Evolutionary conservation across 1,284 basidiomycete species (phyloP).

Genomic region (Heterobasidion occidentale): DNA sequence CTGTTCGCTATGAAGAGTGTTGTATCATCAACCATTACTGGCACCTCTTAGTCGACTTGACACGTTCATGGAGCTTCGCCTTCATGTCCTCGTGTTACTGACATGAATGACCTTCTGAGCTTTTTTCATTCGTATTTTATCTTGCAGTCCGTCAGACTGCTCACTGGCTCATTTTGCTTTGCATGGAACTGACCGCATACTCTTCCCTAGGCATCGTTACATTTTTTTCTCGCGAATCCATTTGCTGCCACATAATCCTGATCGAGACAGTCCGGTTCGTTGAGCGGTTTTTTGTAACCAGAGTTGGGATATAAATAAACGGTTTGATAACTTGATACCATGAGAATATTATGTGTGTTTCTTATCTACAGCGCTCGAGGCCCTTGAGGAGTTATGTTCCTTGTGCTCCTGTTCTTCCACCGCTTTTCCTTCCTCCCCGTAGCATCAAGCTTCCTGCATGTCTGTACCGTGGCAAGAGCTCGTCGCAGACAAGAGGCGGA

Average conservation of each 20-base stretch:
- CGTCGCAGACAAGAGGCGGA: constrained; percentile 40
- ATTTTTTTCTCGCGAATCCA: too few relatives aligned
- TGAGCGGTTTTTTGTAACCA: too few relatives aligned
- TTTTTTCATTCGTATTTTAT: constrained; percentile 11
- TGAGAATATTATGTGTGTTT: not conserved
- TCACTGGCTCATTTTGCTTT: not conserved
- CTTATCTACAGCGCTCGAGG: too few relatives aligned
- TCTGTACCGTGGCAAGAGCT: constrained; percentile 38
- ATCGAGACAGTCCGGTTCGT: too few relatives aligned
- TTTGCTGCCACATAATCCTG: too few relatives aligned
- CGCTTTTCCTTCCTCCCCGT: not conserved
- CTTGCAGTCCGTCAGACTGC: not conserved
- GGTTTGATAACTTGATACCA: not conserved
- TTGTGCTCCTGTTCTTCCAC: not conserved
- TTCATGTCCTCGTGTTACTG: constrained; percentile 48
- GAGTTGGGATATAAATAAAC: too few relatives aligned
- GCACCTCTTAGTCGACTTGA: constrained; percentile 85
- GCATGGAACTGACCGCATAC: too few relatives aligned
- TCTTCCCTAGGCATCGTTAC: too few relatives aligned
- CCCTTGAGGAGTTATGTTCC: not conserved
- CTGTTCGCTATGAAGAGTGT: constrained; percentile 65
- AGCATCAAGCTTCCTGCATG: not conserved
- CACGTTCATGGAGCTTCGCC: constrained; percentile 26
- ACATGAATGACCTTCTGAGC: constrained; percentile 78
- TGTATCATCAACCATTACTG: constrained; percentile 65